Conservation (phyloP, 768 basidiomycete genomes). For the Lepiota subincarnata region DNA sequence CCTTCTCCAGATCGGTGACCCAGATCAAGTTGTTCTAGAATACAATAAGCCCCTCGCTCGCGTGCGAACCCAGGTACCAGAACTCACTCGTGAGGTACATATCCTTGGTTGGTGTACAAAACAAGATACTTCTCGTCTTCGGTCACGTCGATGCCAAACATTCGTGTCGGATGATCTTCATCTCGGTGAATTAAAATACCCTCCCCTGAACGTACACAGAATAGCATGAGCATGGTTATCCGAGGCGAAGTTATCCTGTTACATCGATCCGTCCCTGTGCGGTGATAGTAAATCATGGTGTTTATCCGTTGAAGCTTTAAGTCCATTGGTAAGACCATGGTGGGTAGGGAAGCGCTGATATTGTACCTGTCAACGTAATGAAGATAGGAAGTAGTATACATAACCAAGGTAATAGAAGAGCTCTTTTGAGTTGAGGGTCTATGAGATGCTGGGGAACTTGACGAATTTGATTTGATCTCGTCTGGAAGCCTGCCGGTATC, state of each 20-base stretch:
- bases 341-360: slow-evolving; percentile 54
- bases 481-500: slow-evolving; percentile 56
- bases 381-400: background rate
- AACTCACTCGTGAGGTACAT: slow-evolving; percentile 57
- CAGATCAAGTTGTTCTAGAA: slow-evolving; percentile 68
- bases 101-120: slow-evolving; percentile 51
- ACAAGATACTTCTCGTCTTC: slow-evolving; percentile 66
- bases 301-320: slow-evolving; percentile 61
- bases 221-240: slow-evolving; percentile 20
- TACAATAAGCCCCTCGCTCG: background rate
- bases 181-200: slow-evolving; percentile 69
- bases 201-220: slow-evolving; percentile 34
- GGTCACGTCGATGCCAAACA: slow-evolving; percentile 54
- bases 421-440: slow-evolving; percentile 77
- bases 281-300: slow-evolving; percentile 76
- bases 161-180: slow-evolving; percentile 57
- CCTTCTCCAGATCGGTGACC: slow-evolving; percentile 61
- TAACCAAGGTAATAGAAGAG: slow-evolving; percentile 72
- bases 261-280: slow-evolving; percentile 68
- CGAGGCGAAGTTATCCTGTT: slow-evolving; percentile 17
- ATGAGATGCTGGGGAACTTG: slow-evolving; percentile 69
- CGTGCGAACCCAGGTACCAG: slow-evolving; percentile 8
- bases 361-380: background rate
- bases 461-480: slow-evolving; percentile 66
- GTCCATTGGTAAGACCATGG: slow-evolving; percentile 40